These are phyloP conservation scores for Papiliotrema laurentii DNA, from an alignment of 1,284 basidiomycete species.

Conservation along the genomic window DNA sequence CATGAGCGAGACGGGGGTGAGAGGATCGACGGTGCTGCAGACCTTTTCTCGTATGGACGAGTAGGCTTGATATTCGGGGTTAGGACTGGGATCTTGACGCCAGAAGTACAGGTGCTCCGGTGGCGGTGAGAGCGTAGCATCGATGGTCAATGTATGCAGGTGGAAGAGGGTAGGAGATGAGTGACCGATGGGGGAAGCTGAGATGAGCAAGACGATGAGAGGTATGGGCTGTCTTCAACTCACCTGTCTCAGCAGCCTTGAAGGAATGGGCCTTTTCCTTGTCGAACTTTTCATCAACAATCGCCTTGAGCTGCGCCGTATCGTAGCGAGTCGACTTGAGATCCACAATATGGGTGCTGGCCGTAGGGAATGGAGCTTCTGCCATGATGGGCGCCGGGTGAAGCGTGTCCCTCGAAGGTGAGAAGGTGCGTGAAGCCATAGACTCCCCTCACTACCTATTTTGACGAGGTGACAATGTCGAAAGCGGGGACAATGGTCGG, in stretches of 20 bases:
- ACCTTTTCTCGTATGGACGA: slow-evolving; percentile 5
- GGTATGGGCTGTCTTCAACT: too few species aligned
- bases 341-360: not conserved
- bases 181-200: not conserved
- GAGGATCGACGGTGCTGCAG: slow-evolving; percentile 6
- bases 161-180: not conserved
- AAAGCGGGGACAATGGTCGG: too few species aligned
- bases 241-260: too few species aligned
- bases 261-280: too few species aligned
- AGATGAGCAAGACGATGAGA: too few species aligned
- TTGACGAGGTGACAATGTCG: too few species aligned
- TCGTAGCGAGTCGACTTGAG: not conserved
- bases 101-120: slow-evolving; percentile 2
- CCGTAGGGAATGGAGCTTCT: slow-evolving; percentile 1
- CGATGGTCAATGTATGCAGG: slow-evolving; percentile 20
- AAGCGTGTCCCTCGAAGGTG: too few species aligned
- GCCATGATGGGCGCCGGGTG: not conserved
- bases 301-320: not conserved
- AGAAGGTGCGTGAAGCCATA: too few species aligned
- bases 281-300: not conserved
- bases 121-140: slow-evolving; percentile 13
- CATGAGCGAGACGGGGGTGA: slow-evolving; percentile 7
- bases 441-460: too few species aligned
- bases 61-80: slow-evolving; percentile 16
- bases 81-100: slow-evolving; percentile 4